A percentile compares a stretch with the other conserved stretches of the same genome.
These are phyloP conservation scores for Eimeria falciformis DNA, from an alignment of 169 alveolate genomes.

Conservation along the genomic window DNA sequence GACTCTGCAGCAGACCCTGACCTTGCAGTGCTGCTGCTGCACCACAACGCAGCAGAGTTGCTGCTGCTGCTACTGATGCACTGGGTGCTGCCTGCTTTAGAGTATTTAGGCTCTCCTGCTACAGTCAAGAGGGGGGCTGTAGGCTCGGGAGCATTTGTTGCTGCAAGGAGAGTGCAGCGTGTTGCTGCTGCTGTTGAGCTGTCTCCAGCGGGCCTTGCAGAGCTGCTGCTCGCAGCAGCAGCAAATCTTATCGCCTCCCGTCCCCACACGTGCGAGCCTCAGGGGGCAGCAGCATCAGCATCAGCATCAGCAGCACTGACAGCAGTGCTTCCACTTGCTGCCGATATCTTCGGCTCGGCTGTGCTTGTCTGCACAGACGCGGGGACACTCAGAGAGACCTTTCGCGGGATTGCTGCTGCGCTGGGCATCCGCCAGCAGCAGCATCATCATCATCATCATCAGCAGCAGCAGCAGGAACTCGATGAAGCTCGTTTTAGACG, in stretches of 20 bases:
- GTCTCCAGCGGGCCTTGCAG: constrained; percentile 12
- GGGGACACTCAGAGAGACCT: constrained; percentile 22
- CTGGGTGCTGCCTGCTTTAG: constrained; percentile 31
- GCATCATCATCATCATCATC: constrained; percentile 20
- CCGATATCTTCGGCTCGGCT: not conserved
- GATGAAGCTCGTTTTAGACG: not conserved
- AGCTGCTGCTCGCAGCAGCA: constrained; percentile 54
- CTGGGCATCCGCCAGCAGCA: constrained; percentile 36
- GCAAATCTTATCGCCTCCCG: constrained; percentile 4
- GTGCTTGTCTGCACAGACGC: constrained; percentile 30
- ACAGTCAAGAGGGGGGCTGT: not conserved
- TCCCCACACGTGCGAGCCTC: not conserved
- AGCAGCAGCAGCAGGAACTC: constrained; percentile 24
- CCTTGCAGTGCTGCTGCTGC: constrained; percentile 48
- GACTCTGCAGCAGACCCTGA: constrained; percentile 22
- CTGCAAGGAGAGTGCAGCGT: not conserved
- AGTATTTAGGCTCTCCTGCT: not conserved
- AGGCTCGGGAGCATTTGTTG: constrained; percentile 12
- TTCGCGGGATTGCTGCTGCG: constrained; percentile 39
- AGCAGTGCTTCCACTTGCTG: constrained; percentile 46
- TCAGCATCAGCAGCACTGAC: constrained; percentile 16
- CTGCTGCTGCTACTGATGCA: constrained; percentile 70
- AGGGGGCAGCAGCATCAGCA: constrained; percentile 8
- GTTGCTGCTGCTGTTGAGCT: not conserved
- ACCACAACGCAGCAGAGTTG: constrained; percentile 59